Conservation (phyloP, 2,329 filamentous ascomycete species). For the Paramyrothecium sp. region DNA sequence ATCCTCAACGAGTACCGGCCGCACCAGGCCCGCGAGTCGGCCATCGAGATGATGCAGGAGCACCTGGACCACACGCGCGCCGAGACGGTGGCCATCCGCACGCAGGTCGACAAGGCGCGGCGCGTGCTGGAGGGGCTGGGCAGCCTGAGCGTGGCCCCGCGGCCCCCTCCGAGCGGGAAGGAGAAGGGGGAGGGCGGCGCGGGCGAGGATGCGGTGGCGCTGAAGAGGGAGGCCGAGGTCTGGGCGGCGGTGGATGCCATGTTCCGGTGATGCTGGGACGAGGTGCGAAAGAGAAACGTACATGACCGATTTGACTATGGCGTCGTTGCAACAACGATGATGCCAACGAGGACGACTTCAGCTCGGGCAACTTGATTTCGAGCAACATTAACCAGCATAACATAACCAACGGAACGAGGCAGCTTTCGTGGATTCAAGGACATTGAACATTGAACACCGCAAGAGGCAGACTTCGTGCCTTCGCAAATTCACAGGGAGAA, state of each 20-base stretch:
- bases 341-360: too few species aligned
- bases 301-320: too few species aligned
- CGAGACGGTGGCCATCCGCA: slow-evolving; percentile 69
- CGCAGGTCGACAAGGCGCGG: slow-evolving; percentile 70
- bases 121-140: slow-evolving; percentile 69
- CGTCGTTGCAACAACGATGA: too few species aligned
- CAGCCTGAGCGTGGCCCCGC: slow-evolving; percentile 38
- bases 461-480: too few species aligned
- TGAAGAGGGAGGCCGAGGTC: slow-evolving; percentile 28
- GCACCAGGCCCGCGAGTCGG: slow-evolving; percentile 84
- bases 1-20: slow-evolving; percentile 92
- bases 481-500: too few species aligned
- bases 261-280: slow-evolving; percentile 22
- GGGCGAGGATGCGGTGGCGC: slow-evolving; percentile 12
- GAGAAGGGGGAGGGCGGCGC: slow-evolving; percentile 7
- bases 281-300: neutral
- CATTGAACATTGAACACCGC: too few species aligned
- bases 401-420: too few species aligned
- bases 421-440: too few species aligned
- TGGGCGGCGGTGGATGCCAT: slow-evolving; percentile 42
- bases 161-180: slow-evolving; percentile 7
- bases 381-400: too few species aligned
- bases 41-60: slow-evolving; percentile 86
- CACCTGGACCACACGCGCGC: slow-evolving; percentile 70
- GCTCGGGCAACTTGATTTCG: too few species aligned